Evolutionary conservation across 2,329 filamentous ascomycete species (phyloP).

Genomic region (Aspergillus udagawae): DNA sequence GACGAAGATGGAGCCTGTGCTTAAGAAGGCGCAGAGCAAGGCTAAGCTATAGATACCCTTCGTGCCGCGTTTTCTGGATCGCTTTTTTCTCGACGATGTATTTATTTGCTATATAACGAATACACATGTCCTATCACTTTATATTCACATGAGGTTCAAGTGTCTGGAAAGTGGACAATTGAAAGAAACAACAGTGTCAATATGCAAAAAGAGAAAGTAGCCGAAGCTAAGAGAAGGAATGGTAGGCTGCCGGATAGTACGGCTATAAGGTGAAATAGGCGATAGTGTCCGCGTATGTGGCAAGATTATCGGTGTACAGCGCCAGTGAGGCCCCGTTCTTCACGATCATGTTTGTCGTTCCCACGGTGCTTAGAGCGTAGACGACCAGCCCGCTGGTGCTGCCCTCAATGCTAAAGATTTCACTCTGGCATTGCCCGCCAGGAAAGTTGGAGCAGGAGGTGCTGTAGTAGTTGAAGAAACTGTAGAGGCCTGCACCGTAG

Average conservation of each 20-base stretch:
- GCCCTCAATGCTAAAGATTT: constrained; percentile 48
- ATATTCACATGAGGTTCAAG: neutral
- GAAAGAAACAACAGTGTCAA: neutral
- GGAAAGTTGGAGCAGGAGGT: constrained; percentile 40
- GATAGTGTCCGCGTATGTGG: constrained; percentile 43
- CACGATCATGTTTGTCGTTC: constrained; percentile 44
- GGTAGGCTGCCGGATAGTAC: neutral
- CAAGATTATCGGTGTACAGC: constrained; percentile 45
- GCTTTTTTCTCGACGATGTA: constrained; percentile 3
- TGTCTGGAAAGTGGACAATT: neutral
- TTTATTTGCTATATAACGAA: constrained; percentile 9
- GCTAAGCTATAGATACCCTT: constrained; percentile 67
- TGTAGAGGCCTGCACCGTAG: constrained; percentile 53
- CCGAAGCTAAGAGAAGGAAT: neutral
- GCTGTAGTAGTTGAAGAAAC: constrained; percentile 53
- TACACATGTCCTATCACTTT: neutral
- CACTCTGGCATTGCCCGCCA: constrained; percentile 44
- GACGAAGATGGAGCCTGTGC: constrained; percentile 88
- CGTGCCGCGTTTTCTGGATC: constrained; percentile 7
- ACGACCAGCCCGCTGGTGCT: constrained; percentile 30
- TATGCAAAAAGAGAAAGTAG: neutral
- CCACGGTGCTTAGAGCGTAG: constrained; percentile 49
- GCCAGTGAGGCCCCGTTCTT: constrained; percentile 43
- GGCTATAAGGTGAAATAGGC: constrained; percentile 32
- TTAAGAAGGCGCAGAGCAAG: constrained; percentile 81